phyloP scores from a whole-genome alignment of 2,329 filamentous ascomycete genomes.

The Arthrobotrys iridis region DNA sequence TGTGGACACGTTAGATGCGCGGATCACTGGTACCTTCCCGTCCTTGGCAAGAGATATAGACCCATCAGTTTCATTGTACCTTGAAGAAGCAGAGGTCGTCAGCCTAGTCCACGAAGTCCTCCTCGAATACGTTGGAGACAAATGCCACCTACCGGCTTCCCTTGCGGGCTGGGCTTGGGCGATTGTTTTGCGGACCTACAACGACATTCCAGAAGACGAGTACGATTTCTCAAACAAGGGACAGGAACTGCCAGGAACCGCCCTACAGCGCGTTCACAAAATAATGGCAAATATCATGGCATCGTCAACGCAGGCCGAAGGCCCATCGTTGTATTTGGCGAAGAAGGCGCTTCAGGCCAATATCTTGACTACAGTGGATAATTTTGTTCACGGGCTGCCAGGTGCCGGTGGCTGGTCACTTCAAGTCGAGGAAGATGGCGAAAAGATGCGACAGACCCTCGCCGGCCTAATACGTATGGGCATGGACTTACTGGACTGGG shows the following conservation, averaged over 20 bases:
- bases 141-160: constrained; percentile 41
- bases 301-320: constrained; percentile 53
- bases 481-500: constrained; percentile 60
- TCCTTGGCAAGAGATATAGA: constrained; percentile 38
- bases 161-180: constrained; percentile 57
- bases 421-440: constrained; percentile 59
- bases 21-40: constrained; percentile 44
- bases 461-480: constrained; percentile 59
- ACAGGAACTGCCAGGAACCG: constrained; percentile 31
- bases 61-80: constrained; percentile 54
- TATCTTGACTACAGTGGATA: constrained; percentile 55
- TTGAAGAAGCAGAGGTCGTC: constrained; percentile 42
- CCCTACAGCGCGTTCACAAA: constrained; percentile 44
- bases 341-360: constrained; percentile 55
- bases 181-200: constrained; percentile 52
- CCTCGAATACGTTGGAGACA: constrained; percentile 53
- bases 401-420: constrained; percentile 56
- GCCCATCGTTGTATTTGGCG: constrained; percentile 48
- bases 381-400: constrained; percentile 51
- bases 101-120: constrained; percentile 55
- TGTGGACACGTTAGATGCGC: constrained; percentile 52
- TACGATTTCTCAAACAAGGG: constrained; percentile 9
- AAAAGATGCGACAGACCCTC: constrained; percentile 60
- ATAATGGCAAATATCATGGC: constrained; percentile 53
- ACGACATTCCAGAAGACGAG: constrained; percentile 31